Percentiles rank a stretch among this genome's conserved stretches.
Conservation (phyloP, 306 rosid species). For the Gastrolobium bilobum region DNA sequence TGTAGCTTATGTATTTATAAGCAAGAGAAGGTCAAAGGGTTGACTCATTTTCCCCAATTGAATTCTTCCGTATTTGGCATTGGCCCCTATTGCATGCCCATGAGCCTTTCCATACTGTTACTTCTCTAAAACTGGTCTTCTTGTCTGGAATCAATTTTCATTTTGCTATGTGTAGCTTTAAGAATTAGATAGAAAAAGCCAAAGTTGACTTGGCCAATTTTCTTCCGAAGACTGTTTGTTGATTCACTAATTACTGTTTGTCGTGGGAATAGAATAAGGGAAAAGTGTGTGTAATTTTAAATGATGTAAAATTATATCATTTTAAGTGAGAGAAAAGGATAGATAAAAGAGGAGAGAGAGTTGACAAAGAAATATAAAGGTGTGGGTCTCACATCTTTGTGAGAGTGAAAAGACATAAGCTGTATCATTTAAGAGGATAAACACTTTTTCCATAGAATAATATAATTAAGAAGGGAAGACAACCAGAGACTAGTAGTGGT, state of each 20-base stretch:
- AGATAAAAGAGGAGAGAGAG: too few species aligned
- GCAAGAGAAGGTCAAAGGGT: slow-evolving; percentile 20
- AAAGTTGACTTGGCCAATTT: slow-evolving; percentile 10
- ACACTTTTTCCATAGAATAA: too few species aligned
- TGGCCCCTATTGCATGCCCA: too few species aligned
- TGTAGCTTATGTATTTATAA: slow-evolving; percentile 32
- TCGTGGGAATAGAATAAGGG: slow-evolving; percentile 44
- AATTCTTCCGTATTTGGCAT: too few species aligned
- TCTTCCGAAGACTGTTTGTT: background rate
- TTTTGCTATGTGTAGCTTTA: background rate
- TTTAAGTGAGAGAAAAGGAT: too few species aligned
- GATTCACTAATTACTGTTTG: background rate
- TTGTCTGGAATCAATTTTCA: slow-evolving; percentile 4
- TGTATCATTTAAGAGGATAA: too few species aligned
- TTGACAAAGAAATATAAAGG: too few species aligned
- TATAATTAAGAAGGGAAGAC: background rate
- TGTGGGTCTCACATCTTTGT: too few species aligned
- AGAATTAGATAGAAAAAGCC: background rate
- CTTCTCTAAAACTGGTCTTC: background rate
- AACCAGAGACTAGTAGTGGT: slow-evolving; percentile 16
- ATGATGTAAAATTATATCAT: too few species aligned
- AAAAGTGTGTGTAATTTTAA: too few species aligned
- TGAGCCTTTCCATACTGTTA: background rate
- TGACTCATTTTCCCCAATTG: too few species aligned
- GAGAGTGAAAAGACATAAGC: too few species aligned